Conservation (phyloP, 2,329 filamentous ascomycete genomes). For the Tolypocladium cylindrosporum region DNA sequence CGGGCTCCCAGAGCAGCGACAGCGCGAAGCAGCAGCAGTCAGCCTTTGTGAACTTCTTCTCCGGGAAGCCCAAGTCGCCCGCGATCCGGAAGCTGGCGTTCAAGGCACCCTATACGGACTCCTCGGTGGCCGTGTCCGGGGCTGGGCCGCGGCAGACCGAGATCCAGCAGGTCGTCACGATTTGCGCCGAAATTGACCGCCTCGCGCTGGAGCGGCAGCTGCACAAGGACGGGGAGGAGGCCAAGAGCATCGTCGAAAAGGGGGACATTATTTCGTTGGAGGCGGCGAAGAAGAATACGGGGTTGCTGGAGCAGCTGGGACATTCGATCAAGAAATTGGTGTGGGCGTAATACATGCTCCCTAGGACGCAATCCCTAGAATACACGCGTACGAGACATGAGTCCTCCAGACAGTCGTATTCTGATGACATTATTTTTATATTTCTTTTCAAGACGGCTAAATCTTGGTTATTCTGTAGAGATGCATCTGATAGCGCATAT, state of each 20-base stretch:
- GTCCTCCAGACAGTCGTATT: background rate
- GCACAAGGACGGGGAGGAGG: constrained; percentile 28
- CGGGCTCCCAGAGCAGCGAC: constrained; percentile 9
- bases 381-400: background rate
- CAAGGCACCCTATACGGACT: constrained; percentile 44
- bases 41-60: constrained; percentile 32
- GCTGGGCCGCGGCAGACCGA: constrained; percentile 37
- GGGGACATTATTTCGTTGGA: constrained; percentile 71
- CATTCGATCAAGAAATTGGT: constrained; percentile 91
- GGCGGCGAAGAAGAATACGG: constrained; percentile 80
- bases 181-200: constrained; percentile 69
- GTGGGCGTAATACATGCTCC: constrained; percentile 46
- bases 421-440: no score
- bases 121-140: constrained; percentile 43
- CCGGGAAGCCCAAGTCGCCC: constrained; percentile 22
- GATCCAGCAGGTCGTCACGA: constrained; percentile 45
- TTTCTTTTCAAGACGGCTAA: background rate
- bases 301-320: constrained; percentile 74
- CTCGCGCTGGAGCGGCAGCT: constrained; percentile 44
- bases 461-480: constrained; percentile 46
- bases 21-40: constrained; percentile 16
- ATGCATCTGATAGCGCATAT: constrained; percentile 93
- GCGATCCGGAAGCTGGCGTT: constrained; percentile 37
- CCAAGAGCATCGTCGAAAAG: constrained; percentile 39
- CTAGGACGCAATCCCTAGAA: background rate